Base-by-base conservation (phyloP, 2,329 filamentous ascomycete genomes). In the Sporothrix pseudoabietina region DNA sequence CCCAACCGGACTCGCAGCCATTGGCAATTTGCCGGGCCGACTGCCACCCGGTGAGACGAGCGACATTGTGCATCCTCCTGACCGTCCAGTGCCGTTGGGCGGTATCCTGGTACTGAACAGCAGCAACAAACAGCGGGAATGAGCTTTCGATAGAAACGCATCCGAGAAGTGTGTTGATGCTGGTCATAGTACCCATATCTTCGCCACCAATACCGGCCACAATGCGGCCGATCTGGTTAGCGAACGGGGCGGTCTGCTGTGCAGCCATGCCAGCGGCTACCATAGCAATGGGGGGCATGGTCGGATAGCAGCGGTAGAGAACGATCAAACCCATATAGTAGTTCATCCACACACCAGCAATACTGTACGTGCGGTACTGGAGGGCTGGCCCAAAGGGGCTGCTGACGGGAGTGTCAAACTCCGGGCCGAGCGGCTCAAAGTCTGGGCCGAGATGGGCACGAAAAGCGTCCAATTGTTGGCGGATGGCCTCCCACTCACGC, bases 231-330 rank as follows among this genome's bases (percentile, higher is more conserved):
- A 98, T 89, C 76, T 91, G 87, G 75, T 90, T 90, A 1, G 94
- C 92, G 80, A 89, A 92, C 0, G 83, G 83, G 3, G 86, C 88
- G 0, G 95, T 98, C 69, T 92, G 88, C 16, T 84, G 84, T 0
- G 94, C 93, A 10, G 92, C 90, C 76, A 97, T 86, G 8, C 91
- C 92, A 0, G 94, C 94, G 2, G 96, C 94, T 78, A 94, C 88
- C 89, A 97, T 94, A 49, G 94, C 92, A 9, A 94, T 90, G 0
- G 95, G 94, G 0, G 94, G 95, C 94, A 98, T 98, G 32, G 88
- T 88, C 0, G 96, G 96, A 77, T 98, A 94, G 0, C 90, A 87
- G 47, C 96, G 88, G 74, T 95, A 85, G n/a, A 96, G 87, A 71
- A 94, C 87, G 73, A 98, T 95, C 65, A 94, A 86, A 0, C 91